Evolutionary conservation across 768 basidiomycete genomes (phyloP), one percentile per base, ranked within the genome.

Genomic region (Candolleomyces eurysporus): DNA sequence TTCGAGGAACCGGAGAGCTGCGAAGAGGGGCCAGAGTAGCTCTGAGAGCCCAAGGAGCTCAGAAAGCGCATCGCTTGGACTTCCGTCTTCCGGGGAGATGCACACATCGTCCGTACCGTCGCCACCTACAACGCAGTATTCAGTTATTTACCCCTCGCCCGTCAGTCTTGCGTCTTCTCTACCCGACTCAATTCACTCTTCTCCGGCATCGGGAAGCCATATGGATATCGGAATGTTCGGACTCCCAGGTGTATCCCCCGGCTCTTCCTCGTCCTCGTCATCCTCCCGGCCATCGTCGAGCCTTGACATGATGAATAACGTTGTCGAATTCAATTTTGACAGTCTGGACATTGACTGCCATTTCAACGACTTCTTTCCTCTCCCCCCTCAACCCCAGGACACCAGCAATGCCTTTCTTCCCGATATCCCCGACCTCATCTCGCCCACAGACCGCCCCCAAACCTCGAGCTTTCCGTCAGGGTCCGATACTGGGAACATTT

Each of bases 261-360:
- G 67, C 36, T 74, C 75, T 7, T 75, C 75, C n/a, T 71, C 64
- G 22, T 74, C 76, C 19, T 75, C 76, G 7, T 73, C 75, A 64
- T 71, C 77, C 54, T 67, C 74, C 59, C 72, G 74, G 26, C 75
- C 77, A 42, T 78, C 79, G 21, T 77, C 79, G 48, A 69, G 72
- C 60, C 76, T 78, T 60, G 77, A 78, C 66, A 60, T 59, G 71
- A 66, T 36, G 66, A 70, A 53, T 65, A 72, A 52, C 58, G 70
- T 52, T 62, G 69, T 40, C 50, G 59, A 59, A 52, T 61, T 53
- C 46, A 58, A 59, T n/a, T 66, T 66, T 53, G 65, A 69, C 52
- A 64, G 73, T n/a, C 73, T 75, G 60, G 72, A 71, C 62, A 64
- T 75, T 64, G 66, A 66, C 50, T 72, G 75, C 58, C 71, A 77